Evolutionary conservation across 495 filamentous ascomycete species (phyloP).

Genomic region (Aspergillus diversus): DNA sequence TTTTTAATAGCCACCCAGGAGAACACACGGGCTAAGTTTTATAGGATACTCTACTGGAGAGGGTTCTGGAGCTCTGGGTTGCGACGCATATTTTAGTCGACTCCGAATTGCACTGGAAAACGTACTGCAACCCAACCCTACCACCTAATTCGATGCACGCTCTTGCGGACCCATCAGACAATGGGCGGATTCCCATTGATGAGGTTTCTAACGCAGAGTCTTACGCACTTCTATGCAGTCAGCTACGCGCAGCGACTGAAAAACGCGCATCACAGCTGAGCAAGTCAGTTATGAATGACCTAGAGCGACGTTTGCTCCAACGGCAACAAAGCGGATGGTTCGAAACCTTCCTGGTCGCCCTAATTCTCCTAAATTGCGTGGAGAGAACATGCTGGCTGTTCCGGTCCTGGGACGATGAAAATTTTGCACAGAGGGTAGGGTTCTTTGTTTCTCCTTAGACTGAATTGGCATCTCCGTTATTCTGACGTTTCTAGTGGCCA

Average conservation of each 20-base stretch:
- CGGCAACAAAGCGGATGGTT: conserved; percentile 72
- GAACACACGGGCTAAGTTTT: not conserved
- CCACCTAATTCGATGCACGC: conserved; percentile 47
- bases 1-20: not conserved
- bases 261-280: conserved; percentile 67
- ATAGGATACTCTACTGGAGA: conserved; percentile 64
- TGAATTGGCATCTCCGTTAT: not conserved
- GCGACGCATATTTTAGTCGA: conserved; percentile 73
- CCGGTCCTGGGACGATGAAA: conserved; percentile 70
- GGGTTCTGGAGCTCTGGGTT: conserved; percentile 75
- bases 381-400: conserved; percentile 86
- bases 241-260: conserved; percentile 75
- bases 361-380: conserved; percentile 77
- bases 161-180: conserved; percentile 44
- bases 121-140: conserved; percentile 55
- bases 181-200: conserved; percentile 49
- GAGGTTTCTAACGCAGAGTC: conserved; percentile 49
- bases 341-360: conserved; percentile 72
- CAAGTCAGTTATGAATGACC: conserved; percentile 71
- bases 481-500: conserved; percentile 59
- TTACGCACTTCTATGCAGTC: conserved; percentile 61
- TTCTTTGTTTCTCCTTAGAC: not conserved
- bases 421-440: conserved; percentile 44
- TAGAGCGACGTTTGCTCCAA: conserved; percentile 74
- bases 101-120: conserved; percentile 67